phyloP scores from a whole-genome alignment of 805 yeast species.

The Cyberlindnera meyerae region DNA sequence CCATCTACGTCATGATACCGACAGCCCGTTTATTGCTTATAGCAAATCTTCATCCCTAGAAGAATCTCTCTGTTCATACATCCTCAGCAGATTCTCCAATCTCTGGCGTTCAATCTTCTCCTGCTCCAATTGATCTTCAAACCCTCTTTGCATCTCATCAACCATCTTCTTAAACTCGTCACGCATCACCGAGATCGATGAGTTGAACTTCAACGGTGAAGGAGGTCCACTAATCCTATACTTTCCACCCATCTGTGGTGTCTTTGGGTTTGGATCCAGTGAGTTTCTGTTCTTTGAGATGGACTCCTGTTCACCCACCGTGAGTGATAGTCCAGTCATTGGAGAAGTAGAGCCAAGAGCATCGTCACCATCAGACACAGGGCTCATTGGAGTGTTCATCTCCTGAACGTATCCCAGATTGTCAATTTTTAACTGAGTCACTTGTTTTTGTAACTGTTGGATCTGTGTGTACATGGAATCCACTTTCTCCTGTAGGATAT shows the following conservation, averaged over 20 bases:
- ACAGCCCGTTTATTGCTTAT: too few relatives aligned
- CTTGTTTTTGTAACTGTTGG: constrained; percentile 39
- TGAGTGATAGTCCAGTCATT: constrained; percentile 20
- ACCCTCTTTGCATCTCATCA: constrained; percentile 53
- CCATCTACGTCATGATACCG: too few relatives aligned
- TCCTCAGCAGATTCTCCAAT: constrained; percentile 37
- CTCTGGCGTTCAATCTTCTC: constrained; percentile 50
- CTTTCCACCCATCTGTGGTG: constrained; percentile 18
- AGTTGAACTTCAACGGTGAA: constrained; percentile 27
- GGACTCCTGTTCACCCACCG: constrained; percentile 8
- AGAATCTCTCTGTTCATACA: constrained; percentile 20
- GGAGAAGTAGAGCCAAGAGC: constrained; percentile 23
- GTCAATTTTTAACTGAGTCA: constrained; percentile 34
- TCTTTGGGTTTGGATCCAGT: constrained; percentile 15
- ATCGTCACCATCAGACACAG: constrained; percentile 16
- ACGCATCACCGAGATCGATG: constrained; percentile 50
- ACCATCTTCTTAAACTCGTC: constrained; percentile 66
- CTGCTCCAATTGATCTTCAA: constrained; percentile 52
- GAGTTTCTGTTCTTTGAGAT: constrained; percentile 7
- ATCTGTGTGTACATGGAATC: constrained; percentile 37
- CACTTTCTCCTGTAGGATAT: constrained; percentile 27
- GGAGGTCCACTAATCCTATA: constrained; percentile 6
- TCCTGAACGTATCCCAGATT: constrained; percentile 19
- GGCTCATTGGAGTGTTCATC: constrained; percentile 4
- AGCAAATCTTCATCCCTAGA: constrained; percentile 7